Conservation (phyloP, 805 yeast species). For the Naumovozyma dairenensis region DNA sequence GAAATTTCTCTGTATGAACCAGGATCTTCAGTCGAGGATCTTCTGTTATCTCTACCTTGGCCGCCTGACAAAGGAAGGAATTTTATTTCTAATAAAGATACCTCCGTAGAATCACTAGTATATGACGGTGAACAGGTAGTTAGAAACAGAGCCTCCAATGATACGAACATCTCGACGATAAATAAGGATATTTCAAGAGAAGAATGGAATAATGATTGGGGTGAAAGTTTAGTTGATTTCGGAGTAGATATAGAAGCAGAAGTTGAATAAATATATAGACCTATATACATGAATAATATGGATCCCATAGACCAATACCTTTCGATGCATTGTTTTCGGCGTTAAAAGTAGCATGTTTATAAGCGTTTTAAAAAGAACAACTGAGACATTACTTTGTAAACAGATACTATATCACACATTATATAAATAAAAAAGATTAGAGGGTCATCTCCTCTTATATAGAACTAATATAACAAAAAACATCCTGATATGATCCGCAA, state of each 20-base stretch:
- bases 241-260: slow-evolving; percentile 79
- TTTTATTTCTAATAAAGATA: neutral
- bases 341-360: too few species aligned
- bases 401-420: too few species aligned
- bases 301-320: too few species aligned
- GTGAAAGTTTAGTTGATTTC: slow-evolving; percentile 75
- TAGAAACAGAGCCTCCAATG: slow-evolving; percentile 23
- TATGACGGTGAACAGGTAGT: slow-evolving; percentile 27
- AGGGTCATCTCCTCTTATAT: too few species aligned
- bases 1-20: slow-evolving; percentile 36
- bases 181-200: slow-evolving; percentile 33
- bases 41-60: slow-evolving; percentile 71
- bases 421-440: too few species aligned
- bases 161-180: too few species aligned
- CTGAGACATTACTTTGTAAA: too few species aligned
- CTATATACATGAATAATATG: too few species aligned
- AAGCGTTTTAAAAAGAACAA: too few species aligned
- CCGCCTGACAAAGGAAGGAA: slow-evolving; percentile 73
- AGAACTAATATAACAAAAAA: too few species aligned
- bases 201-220: slow-evolving; percentile 67
- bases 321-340: too few species aligned
- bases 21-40: slow-evolving; percentile 31
- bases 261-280: slow-evolving; percentile 1
- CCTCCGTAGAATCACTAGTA: slow-evolving; percentile 10
- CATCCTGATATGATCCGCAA: too few species aligned